Evolutionary conservation across 2,329 filamentous ascomycete species (phyloP), one percentile per base, ranked within the genome.

Genomic region (Cordyceps fumosorosea): DNA sequence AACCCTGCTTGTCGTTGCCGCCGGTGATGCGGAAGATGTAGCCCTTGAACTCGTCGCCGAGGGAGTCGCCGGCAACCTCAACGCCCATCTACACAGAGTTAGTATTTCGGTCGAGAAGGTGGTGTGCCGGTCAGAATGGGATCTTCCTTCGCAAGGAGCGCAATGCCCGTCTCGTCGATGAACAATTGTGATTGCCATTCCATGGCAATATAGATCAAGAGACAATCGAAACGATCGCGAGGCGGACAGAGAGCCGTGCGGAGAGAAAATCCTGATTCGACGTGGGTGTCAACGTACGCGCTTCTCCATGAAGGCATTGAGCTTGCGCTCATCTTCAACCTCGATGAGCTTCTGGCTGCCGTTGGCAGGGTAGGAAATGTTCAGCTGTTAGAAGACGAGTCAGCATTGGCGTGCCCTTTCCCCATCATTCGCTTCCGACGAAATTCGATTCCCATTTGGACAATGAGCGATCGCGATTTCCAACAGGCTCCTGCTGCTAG

Each of bases 1-100:
- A 99, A 85, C 95, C 95, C 87, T 99, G 96, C 91, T 99, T 99
- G 90, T 99, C 95, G 90, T 99, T 99, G 78, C 96, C 95, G 77
- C 95, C 96, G 75, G 95, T 99, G 85, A 99, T 98, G 79, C 88
- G 89, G 89, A 99, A 92, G 84, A 99, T 89, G 86, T 99, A 99
- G 81, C 95, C 95, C 87, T 97, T 97, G 90, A 96, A 99, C 84
- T 99, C 95, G 78, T 98, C 93, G 76, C 95, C 95, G 76, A 99
- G 86, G 77, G 88, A 89, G 84, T 99, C 96, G 76, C 89, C 95
- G 73, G 90, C 82, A 73, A 99, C 90, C 84, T 97, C 91, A 75
- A 89, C 86, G 76, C 91, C 91, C 91, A 95, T 95, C 83, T 88
- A 75, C 7, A 22, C 11, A 62, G 32, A 65, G 72, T 79, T 70